Evolutionary conservation across 1,284 basidiomycete genomes (phyloP).

Genomic region (Leccinum angustisporum): DNA sequence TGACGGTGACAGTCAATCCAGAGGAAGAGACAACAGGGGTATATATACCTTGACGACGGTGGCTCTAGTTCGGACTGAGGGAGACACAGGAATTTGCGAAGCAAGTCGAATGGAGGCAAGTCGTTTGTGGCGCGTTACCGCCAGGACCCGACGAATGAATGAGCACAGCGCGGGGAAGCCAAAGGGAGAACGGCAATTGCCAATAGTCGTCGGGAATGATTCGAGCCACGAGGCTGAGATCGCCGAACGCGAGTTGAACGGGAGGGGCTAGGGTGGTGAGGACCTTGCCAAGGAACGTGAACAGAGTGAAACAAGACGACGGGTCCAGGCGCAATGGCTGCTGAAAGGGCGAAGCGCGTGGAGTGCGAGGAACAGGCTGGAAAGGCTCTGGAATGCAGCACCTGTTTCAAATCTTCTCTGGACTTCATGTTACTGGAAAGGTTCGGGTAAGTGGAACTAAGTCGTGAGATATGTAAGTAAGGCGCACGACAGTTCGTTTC

Average conservation of each 20-base stretch:
- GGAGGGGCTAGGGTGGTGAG: neutral
- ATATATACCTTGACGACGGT: constrained; percentile 20
- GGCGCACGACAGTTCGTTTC: constrained; percentile 12
- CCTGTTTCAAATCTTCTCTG: constrained; percentile 6
- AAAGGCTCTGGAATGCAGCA: neutral
- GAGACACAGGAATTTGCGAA: neutral
- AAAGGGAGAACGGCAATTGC: constrained; percentile 3
- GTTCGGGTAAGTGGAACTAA: constrained; percentile 12
- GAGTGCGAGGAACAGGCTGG: neutral
- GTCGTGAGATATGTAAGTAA: constrained; percentile 6
- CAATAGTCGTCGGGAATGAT: neutral
- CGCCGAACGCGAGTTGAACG: neutral
- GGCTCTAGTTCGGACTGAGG: neutral
- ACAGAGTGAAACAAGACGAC: neutral
- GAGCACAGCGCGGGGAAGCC: constrained; percentile 7
- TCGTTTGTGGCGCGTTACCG: constrained; percentile 10
- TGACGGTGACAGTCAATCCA: constrained; percentile 1
- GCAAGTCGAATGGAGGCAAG: neutral
- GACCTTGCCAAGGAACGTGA: constrained; percentile 13
- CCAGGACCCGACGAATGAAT: constrained; percentile 8
- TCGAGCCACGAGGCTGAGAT: constrained; percentile 15
- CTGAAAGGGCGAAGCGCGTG: constrained; percentile 5
- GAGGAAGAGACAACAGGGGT: neutral
- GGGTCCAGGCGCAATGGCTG: neutral
- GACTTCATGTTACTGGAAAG: constrained; percentile 11